Percentiles rank a stretch among this genome's conserved stretches.
These are phyloP conservation scores for Liquidambar formosana DNA, from an alignment of 164 flowering plant genomes.

Conservation along the genomic window DNA sequence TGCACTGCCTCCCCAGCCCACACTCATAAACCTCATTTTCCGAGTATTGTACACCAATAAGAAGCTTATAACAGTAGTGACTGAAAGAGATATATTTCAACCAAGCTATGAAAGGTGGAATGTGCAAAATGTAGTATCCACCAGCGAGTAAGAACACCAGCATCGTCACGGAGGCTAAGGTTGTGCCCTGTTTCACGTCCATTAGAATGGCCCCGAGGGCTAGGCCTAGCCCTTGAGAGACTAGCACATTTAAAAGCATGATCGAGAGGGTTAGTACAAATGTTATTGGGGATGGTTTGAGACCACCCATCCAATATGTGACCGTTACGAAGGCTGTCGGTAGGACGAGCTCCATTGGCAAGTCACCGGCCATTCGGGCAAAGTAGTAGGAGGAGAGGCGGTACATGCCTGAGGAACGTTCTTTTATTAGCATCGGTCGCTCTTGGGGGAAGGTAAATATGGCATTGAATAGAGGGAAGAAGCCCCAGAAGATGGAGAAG, in stretches of 20 bases:
- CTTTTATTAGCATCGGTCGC: constrained; percentile 67
- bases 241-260: constrained; percentile 76
- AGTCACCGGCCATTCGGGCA: constrained; percentile 71
- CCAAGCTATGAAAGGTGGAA: constrained; percentile 77
- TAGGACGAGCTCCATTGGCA: constrained; percentile 92
- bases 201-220: constrained; percentile 88
- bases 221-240: constrained; percentile 83
- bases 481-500: constrained; percentile 96
- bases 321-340: constrained; percentile 66
- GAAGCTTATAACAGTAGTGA: constrained; percentile 84
- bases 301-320: constrained; percentile 92
- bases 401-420: constrained; percentile 86
- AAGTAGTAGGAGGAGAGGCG: constrained; percentile 85
- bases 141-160: constrained; percentile 78
- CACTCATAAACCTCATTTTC: constrained; percentile 60
- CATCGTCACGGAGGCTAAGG: constrained; percentile 80
- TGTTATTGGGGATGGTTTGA: constrained; percentile 55
- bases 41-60: constrained; percentile 72
- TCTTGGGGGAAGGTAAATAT: constrained; percentile 93
- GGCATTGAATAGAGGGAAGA: constrained; percentile 85
- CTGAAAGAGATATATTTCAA: constrained; percentile 78
- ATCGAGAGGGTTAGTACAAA: constrained; percentile 57
- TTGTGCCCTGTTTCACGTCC: constrained; percentile 82
- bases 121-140: constrained; percentile 90
- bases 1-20: constrained; percentile 50